These are phyloP conservation scores for Cardamine resedifolia DNA, from an alignment of 345 rosid species.

Conservation along the genomic window DNA sequence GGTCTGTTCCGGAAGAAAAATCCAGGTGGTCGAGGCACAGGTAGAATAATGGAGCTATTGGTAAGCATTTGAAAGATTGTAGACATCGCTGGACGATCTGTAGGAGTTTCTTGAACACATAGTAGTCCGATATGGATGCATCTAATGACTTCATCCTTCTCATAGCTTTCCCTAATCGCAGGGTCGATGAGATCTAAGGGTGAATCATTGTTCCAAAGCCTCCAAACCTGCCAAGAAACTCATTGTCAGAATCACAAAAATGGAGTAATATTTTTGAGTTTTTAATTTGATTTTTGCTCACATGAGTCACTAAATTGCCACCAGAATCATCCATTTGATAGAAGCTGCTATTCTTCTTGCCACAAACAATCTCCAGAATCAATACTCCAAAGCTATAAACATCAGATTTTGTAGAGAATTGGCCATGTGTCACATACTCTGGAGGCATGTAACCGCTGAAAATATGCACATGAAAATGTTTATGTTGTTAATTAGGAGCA, in stretches of 20 bases:
- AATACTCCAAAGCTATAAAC: constrained; percentile 12
- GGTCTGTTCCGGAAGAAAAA: constrained; percentile 26
- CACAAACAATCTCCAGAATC: not conserved
- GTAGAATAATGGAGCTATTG: constrained; percentile 29
- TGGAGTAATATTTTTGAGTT: not conserved
- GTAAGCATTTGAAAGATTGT: constrained; percentile 44
- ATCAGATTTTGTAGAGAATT: constrained; percentile 12
- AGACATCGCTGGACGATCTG: constrained; percentile 41
- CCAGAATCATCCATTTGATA: not conserved
- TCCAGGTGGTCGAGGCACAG: constrained; percentile 46
- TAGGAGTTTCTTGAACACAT: constrained; percentile 31
- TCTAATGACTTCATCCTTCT: constrained; percentile 11
- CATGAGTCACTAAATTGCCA: constrained; percentile 8
- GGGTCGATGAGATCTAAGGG: constrained; percentile 23
- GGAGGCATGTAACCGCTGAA: constrained; percentile 8
- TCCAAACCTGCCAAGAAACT: not conserved
- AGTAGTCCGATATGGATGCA: constrained; percentile 29
- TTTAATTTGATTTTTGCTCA: not conserved
- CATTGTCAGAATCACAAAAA: not conserved
- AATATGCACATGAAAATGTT: not conserved
- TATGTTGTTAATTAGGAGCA: not conserved
- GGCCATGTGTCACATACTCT: not conserved
- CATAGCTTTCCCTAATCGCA: not conserved
- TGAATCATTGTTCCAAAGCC: constrained; percentile 10
- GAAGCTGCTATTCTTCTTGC: not conserved